phyloP scores from a whole-genome alignment of 2,329 filamentous ascomycete genomes.

The Chrysoporthe cubensis region DNA sequence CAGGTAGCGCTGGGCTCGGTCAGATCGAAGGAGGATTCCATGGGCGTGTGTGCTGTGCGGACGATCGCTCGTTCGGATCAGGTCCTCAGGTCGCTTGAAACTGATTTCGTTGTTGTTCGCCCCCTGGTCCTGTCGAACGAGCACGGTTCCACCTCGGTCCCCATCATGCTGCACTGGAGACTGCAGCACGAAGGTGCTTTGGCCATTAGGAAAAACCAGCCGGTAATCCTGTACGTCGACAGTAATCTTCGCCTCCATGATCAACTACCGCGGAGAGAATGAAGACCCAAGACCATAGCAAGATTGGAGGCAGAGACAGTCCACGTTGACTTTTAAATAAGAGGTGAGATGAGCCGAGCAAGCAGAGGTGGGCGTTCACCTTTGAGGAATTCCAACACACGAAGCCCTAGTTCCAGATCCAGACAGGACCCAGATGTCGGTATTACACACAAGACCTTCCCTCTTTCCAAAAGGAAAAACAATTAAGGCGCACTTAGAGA shows the following conservation, averaged over 20 bases:
- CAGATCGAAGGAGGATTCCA: conserved; percentile 14
- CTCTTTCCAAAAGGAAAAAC: not conserved
- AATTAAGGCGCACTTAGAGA: not conserved
- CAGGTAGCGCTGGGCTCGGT: not conserved
- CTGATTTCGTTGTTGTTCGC: conserved; percentile 19
- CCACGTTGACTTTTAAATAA: not conserved
- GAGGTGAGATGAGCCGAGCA: not conserved
- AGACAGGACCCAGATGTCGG: not conserved
- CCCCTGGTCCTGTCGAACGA: conserved; percentile 23
- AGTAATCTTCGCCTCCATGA: conserved; percentile 20
- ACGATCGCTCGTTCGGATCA: not conserved
- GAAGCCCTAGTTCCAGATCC: not conserved
- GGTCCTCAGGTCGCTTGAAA: not conserved
- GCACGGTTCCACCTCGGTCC: not conserved
- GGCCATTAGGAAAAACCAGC: conserved; percentile 8
- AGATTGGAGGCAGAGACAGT: not conserved
- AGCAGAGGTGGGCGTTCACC: not conserved
- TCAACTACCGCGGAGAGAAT: not conserved
- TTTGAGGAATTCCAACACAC: not conserved
- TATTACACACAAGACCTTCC: not conserved
- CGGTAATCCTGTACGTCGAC: conserved; percentile 24
- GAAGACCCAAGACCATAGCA: not conserved
- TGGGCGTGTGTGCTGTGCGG: conserved; percentile 17
- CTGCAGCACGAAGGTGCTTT: conserved; percentile 12
- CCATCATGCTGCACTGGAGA: conserved; percentile 15